Conservation (phyloP, 495 filamentous ascomycete genomes). For the Lasiosphaeria ovina region DNA sequence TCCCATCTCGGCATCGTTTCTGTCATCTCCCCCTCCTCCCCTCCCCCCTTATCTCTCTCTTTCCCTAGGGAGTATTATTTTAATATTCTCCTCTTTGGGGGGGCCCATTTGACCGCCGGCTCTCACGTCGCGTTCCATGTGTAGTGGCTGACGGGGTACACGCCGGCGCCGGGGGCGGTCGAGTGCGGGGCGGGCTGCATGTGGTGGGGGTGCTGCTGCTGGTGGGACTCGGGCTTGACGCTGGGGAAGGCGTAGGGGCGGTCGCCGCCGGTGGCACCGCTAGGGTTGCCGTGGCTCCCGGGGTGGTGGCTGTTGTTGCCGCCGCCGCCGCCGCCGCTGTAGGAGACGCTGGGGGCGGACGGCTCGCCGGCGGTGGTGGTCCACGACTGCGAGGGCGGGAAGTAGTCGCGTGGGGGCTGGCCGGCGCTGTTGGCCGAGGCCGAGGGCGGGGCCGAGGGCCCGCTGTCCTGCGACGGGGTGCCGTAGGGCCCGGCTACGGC, state of each 20-base stretch:
- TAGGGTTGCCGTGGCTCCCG: conserved; percentile 18
- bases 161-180: conserved; percentile 7
- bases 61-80: neutral
- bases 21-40: too few relatives aligned
- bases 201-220: conserved; percentile 7
- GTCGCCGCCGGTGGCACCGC: conserved; percentile 25
- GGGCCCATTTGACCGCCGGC: neutral
- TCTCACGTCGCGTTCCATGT: conserved; percentile 27
- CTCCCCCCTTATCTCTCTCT: neutral
- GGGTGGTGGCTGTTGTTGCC: conserved; percentile 33
- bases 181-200: conserved; percentile 13
- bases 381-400: conserved; percentile 45
- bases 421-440: conserved; percentile 20
- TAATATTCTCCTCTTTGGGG: neutral
- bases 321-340: conserved; percentile 20
- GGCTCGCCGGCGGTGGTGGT: conserved; percentile 43
- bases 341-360: conserved; percentile 28
- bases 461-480: conserved; percentile 15
- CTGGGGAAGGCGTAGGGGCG: conserved; percentile 43
- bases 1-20: too few relatives aligned
- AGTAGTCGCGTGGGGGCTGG: conserved; percentile 43
- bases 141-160: conserved; percentile 21
- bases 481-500: conserved; percentile 21
- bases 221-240: conserved; percentile 14
- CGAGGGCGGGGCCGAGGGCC: conserved; percentile 8